Conservation (phyloP, 106 monocot genomes). For the Agapanthus africanus region DNA sequence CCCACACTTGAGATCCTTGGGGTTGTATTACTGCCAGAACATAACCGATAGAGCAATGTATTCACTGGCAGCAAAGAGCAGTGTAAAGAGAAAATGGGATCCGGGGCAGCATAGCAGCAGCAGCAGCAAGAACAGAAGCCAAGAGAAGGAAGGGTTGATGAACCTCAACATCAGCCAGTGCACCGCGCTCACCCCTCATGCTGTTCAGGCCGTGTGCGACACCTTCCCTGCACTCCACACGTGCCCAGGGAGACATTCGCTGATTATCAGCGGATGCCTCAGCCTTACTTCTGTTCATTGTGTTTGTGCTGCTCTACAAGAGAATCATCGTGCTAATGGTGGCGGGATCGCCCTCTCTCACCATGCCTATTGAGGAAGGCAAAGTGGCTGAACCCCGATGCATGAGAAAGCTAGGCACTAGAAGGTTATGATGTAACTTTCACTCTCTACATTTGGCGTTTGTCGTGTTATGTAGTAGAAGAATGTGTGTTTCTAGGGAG, state of each 20-base stretch:
- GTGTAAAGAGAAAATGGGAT: slow-evolving; percentile 24
- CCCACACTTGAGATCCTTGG: slow-evolving; percentile 52
- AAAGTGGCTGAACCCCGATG: background rate
- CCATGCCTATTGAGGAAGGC: slow-evolving; percentile 33
- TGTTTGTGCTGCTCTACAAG: slow-evolving; percentile 58
- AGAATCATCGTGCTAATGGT: slow-evolving; percentile 24
- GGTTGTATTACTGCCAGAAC: slow-evolving; percentile 94
- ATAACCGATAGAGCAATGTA: slow-evolving; percentile 94
- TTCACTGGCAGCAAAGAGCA: slow-evolving; percentile 63
- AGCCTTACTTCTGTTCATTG: slow-evolving; percentile 93
- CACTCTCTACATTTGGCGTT: background rate
- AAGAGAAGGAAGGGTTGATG: slow-evolving; percentile 48
- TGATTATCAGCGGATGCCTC: slow-evolving; percentile 91
- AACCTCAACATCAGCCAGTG: slow-evolving; percentile 97
- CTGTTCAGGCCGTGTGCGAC: slow-evolving; percentile 88
- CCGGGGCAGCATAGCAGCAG: slow-evolving; percentile 1
- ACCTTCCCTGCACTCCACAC: slow-evolving; percentile 89
- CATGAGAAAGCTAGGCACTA: background rate
- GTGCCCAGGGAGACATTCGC: slow-evolving; percentile 69
- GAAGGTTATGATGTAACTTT: no score
- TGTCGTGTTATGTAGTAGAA: background rate
- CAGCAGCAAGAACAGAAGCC: background rate
- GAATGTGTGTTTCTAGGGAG: background rate
- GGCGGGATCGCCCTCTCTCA: slow-evolving; percentile 19
- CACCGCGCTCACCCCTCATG: slow-evolving; percentile 88